Conservation (phyloP, 1,284 basidiomycete genomes). For the Puccinia triticina region DNA sequence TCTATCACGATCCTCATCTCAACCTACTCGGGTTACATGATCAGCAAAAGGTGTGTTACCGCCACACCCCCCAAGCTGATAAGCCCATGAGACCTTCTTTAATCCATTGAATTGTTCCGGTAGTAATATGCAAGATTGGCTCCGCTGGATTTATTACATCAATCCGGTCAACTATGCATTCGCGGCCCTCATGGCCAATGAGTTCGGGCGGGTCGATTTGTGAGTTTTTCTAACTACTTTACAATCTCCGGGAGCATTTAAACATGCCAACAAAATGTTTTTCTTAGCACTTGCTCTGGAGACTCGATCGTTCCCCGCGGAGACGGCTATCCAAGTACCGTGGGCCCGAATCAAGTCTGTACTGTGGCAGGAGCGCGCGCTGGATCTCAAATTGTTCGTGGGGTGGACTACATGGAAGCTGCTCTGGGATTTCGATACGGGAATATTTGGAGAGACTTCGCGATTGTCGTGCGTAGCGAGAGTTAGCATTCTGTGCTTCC, state of each 20-base stretch:
- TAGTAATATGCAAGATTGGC: slow-evolving; percentile 19
- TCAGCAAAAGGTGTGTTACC: slow-evolving; percentile 57
- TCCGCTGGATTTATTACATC: slow-evolving; percentile 66
- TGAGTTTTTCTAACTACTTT: neutral
- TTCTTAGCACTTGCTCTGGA: slow-evolving; percentile 27
- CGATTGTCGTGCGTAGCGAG: slow-evolving; percentile 55
- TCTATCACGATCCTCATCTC: slow-evolving; percentile 64
- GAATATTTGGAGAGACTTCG: slow-evolving; percentile 64
- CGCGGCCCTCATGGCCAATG: slow-evolving; percentile 78
- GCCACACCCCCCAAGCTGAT: too few relatives aligned
- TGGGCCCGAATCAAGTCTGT: slow-evolving; percentile 63
- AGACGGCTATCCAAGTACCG: slow-evolving; percentile 58
- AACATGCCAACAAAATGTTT: neutral
- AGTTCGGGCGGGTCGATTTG: slow-evolving; percentile 71
- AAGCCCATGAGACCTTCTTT: too few relatives aligned
- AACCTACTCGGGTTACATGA: slow-evolving; percentile 60
- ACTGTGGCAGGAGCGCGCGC: slow-evolving; percentile 59
- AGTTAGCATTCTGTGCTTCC: too few relatives aligned
- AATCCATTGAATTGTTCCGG: neutral
- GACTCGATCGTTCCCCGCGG: slow-evolving; percentile 60
- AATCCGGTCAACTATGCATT: slow-evolving; percentile 72
- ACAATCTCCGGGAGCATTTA: neutral
- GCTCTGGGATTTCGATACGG: slow-evolving; percentile 60
- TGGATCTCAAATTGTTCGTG: slow-evolving; percentile 59
- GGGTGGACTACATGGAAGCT: slow-evolving; percentile 59